Evolutionary conservation across 2,329 filamentous ascomycete species (phyloP).

Genomic region (Phyllosticta citribraziliensis): DNA sequence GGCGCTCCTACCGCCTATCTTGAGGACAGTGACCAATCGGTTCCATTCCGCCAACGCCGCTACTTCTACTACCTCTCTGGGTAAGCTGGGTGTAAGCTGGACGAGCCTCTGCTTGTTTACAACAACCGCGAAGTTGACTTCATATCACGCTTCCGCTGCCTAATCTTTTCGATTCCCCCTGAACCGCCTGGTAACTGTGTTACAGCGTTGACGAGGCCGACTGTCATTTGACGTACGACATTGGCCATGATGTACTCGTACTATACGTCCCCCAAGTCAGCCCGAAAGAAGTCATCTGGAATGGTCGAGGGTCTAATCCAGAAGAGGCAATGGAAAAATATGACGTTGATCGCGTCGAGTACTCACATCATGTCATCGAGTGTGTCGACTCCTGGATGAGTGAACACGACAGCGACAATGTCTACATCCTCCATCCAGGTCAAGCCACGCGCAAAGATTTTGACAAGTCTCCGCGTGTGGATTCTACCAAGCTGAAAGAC

Average conservation of each 20-base stretch:
- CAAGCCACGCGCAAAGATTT: constrained; percentile 2
- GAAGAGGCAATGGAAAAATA: constrained; percentile 52
- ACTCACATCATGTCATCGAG: constrained; percentile 28
- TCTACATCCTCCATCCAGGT: constrained; percentile 28
- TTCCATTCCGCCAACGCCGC: constrained; percentile 48
- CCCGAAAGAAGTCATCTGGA: constrained; percentile 52
- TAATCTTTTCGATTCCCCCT: no score
- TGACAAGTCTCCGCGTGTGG: constrained; percentile 22
- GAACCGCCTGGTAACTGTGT: constrained; percentile 5
- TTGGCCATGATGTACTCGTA: constrained; percentile 50
- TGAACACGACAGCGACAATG: constrained; percentile 14
- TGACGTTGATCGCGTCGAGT: constrained; percentile 63
- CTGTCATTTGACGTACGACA: constrained; percentile 49
- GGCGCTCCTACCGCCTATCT: constrained; percentile 41
- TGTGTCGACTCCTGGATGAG: constrained; percentile 24
- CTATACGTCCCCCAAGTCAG: constrained; percentile 67
- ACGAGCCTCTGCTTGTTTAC: background rate
- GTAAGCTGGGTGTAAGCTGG: constrained; percentile 16
- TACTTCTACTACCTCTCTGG: constrained; percentile 55
- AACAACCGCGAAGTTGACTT: no score
- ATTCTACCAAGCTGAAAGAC: constrained; percentile 47
- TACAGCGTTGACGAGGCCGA: constrained; percentile 38
- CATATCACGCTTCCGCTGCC: no score
- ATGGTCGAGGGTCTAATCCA: constrained; percentile 49
- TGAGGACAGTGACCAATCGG: constrained; percentile 50